Conservation (phyloP, 1,284 basidiomycete species). For the Puccinia sorghi region DNA sequence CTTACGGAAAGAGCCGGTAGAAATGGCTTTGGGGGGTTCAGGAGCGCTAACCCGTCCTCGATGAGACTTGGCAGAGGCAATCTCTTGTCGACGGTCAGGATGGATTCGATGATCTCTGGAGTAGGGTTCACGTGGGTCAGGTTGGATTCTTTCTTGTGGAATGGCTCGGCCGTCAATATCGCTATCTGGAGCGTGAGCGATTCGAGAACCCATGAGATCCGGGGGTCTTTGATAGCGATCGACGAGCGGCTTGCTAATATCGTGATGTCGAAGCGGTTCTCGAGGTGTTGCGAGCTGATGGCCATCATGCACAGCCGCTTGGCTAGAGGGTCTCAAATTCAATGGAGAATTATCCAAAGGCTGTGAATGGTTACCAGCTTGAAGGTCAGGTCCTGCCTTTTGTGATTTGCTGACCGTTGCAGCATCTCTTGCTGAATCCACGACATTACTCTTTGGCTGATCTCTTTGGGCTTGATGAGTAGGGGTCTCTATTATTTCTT, state of each 20-base stretch:
- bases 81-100: constrained; percentile 38
- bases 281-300: neutral
- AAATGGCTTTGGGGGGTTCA: constrained; percentile 28
- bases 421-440: neutral
- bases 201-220: neutral
- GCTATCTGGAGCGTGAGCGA: constrained; percentile 16
- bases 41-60: constrained; percentile 26
- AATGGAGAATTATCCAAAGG: neutral
- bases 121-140: constrained; percentile 3
- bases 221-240: neutral
- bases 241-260: constrained; percentile 1
- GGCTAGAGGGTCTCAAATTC: constrained; percentile 15
- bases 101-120: constrained; percentile 26
- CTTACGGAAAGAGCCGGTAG: constrained; percentile 47
- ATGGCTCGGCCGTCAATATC: constrained; percentile 21
- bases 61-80: neutral
- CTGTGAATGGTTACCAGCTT: constrained; percentile 7
- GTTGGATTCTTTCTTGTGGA: constrained; percentile 7
- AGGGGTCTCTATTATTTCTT: constrained; percentile 8
- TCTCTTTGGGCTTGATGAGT: neutral
- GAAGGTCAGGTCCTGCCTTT: neutral
- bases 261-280: neutral
- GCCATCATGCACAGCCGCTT: neutral
- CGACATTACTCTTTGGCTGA: constrained; percentile 13
- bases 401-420: constrained; percentile 3